A percentile compares a stretch with the other conserved stretches of the same genome.
These are phyloP conservation scores for barley (Hordeum vulgare) DNA, from an alignment of 176 grass and related monocot genomes.

Conservation along the genomic window DNA sequence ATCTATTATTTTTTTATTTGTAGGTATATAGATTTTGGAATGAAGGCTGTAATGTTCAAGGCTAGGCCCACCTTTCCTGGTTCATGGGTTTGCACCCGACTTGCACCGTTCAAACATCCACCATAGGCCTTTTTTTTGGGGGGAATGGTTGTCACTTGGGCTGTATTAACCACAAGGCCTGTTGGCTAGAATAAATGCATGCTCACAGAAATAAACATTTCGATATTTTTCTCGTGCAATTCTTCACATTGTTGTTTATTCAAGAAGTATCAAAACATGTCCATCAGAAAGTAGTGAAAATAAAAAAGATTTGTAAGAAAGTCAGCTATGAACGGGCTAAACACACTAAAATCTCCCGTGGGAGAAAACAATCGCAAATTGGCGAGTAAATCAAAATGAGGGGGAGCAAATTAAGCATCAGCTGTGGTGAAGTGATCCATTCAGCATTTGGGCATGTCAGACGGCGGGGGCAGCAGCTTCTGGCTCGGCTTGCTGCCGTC, in stretches of 20 bases:
- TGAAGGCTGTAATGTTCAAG: too few species aligned
- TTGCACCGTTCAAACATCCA: not conserved
- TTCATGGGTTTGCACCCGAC: too few species aligned
- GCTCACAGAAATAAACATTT: not conserved
- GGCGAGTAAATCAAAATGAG: too few species aligned
- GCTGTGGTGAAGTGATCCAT: not conserved
- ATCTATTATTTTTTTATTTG: too few species aligned
- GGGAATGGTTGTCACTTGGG: not conserved
- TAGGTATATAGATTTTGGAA: too few species aligned
- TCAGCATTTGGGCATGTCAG: constrained; percentile 46
- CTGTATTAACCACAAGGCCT: not conserved
- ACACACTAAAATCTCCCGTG: too few species aligned
- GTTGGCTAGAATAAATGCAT: not conserved
- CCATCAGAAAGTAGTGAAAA: not conserved
- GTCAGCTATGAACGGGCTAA: too few species aligned
- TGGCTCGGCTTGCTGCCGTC: constrained; percentile 34
- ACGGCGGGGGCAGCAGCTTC: constrained; percentile 44
- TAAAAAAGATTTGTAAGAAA: not conserved
- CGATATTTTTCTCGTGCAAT: not conserved
- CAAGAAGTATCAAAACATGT: constrained; percentile 17
- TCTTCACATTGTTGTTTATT: constrained; percentile 29
- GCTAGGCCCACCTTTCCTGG: too few species aligned
- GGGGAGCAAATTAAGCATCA: not conserved
- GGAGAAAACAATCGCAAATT: too few species aligned
- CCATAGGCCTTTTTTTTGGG: not conserved